Base-by-base conservation (phyloP, 345 rosid genomes). In the thale cress (Arabidopsis thaliana) region DNA sequence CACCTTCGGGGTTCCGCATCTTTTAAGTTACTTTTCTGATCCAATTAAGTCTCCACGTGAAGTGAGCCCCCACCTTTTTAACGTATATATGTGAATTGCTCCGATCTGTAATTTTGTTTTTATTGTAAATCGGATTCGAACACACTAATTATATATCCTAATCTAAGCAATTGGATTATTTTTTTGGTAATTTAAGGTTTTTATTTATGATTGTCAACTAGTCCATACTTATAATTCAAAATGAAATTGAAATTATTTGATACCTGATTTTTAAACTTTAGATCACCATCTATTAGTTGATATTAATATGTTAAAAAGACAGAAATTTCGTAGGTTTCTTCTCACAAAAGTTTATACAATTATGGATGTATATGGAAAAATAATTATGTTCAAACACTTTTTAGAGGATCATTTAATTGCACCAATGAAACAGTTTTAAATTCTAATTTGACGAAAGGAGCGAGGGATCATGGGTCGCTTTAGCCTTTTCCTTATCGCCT, bases 1-100 rank as follows among this genome's bases (percentile, higher is more conserved):
- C 80, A 65, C 76, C 80, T 65, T 77, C 62, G 72, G 40, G 72
- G 55, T 77, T 77, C 72, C 72, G 76, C 76, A 77, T 71, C 71
- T 71, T 77, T 69, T 28, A 64, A 77, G 80, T 64, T 64, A 60
- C 58, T 41, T 41, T 38, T 50, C 48, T 46, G 45, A 75, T 75
- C 64, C 8, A 40, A 36, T 28, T 28, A 46, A 68, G 50, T 8
- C 70, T 42, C 45, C 80, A 77, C 80, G 80, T 77, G 76, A 71
- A 71, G 67, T 77, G 67, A 48, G 36, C 46, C 45, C 69, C 76
- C 75, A 36, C 75, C 42, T 0, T 62, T 67, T 70, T 62, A 69
- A 69, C 69, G 68, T 67, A 33, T 6, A 33, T 33, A 50, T 60
- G 22, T 67, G 66, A 34, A 10, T 32, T 72, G 11, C 20, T 72